Percentiles rank a stretch among this genome's conserved stretches.
Conservation (phyloP, 2,329 filamentous ascomycete species). For the Helotiales sp. region DNA sequence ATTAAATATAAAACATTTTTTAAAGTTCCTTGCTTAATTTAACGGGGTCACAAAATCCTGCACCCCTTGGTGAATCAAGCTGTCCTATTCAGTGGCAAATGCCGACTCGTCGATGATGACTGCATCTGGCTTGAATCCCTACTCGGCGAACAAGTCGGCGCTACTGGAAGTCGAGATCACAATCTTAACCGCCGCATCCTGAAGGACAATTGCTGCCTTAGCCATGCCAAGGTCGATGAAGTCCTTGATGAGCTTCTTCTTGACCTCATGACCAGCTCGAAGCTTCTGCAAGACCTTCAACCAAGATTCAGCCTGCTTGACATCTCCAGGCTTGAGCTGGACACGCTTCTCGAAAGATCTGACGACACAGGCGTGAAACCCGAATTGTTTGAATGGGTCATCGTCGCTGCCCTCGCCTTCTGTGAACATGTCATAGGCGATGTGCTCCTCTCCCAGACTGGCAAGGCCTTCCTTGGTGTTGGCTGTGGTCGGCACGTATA, state of each 20-base stretch:
- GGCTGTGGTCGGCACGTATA: background rate
- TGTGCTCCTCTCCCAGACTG: background rate
- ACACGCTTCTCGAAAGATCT: background rate
- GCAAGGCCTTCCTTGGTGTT: background rate
- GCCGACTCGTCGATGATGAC: constrained; percentile 22
- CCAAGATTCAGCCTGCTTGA: constrained; percentile 4
- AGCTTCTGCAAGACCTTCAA: background rate
- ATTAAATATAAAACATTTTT: too few species aligned
- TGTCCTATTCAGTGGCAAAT: constrained; percentile 7
- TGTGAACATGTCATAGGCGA: background rate
- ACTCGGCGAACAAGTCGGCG: background rate
- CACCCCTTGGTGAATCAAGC: too few species aligned
- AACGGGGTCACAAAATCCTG: too few species aligned
- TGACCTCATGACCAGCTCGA: background rate
- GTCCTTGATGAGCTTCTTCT: background rate
- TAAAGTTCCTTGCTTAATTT: too few species aligned
- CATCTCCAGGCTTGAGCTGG: background rate
- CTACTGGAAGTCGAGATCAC: constrained; percentile 22
- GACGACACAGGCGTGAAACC: background rate
- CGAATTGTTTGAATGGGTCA: background rate
- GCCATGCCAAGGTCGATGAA: background rate
- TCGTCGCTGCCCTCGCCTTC: background rate
- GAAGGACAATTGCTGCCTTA: background rate
- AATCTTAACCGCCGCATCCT: constrained; percentile 3
- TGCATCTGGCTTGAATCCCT: background rate